Conservation (phyloP, 371 early-diverging fungal genomes). For the Zychaea mexicana region DNA sequence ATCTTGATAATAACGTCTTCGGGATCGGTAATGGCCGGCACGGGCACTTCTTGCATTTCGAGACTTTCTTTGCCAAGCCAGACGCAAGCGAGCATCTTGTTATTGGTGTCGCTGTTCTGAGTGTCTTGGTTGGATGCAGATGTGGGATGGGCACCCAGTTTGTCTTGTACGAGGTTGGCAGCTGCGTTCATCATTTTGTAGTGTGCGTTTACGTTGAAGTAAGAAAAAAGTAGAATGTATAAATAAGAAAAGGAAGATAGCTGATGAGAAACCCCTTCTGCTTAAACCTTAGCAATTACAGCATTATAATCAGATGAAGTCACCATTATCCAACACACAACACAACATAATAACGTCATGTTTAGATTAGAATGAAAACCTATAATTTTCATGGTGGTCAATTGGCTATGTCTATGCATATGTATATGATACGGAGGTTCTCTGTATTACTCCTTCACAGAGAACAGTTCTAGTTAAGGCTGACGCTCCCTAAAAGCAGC, state of each 20-base stretch:
- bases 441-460: too few species aligned
- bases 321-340: too few species aligned
- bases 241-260: neutral
- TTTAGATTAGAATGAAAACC: too few species aligned
- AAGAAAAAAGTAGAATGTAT: neutral
- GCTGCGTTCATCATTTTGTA: constrained; percentile 38
- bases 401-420: too few species aligned
- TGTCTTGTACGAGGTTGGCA: constrained; percentile 42
- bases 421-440: too few species aligned
- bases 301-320: too few species aligned
- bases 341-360: too few species aligned
- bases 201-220: neutral
- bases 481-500: too few species aligned
- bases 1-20: constrained; percentile 58
- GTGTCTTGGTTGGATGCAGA: constrained; percentile 40
- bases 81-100: constrained; percentile 48
- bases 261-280: neutral
- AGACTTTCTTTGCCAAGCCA: constrained; percentile 53
- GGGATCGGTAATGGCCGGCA: constrained; percentile 53
- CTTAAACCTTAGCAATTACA: too few species aligned
- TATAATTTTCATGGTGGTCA: too few species aligned
- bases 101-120: constrained; percentile 15
- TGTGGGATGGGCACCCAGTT: constrained; percentile 47
- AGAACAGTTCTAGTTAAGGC: too few species aligned
- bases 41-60: constrained; percentile 40